These are phyloP conservation scores for Metarhizium brunneum DNA, from an alignment of 2,329 filamentous ascomycete species.

Conservation along the genomic window DNA sequence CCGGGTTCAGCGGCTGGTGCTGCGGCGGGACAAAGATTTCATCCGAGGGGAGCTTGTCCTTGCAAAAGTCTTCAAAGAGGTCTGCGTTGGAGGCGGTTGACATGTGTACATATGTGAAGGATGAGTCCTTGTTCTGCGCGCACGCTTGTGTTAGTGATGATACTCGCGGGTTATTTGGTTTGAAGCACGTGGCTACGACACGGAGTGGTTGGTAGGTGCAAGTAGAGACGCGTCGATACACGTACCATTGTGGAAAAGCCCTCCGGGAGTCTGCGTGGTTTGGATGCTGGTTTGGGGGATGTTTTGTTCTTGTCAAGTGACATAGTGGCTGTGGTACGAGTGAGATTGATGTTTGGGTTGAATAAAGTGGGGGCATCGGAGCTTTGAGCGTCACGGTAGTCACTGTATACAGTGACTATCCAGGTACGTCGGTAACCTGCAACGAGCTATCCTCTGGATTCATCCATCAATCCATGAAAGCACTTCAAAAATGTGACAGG, in stretches of 20 bases:
- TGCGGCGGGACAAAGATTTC: slow-evolving; percentile 75
- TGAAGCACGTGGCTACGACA: not conserved
- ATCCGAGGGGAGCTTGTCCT: slow-evolving; percentile 61
- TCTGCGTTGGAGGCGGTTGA: slow-evolving; percentile 61
- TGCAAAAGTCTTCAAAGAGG: slow-evolving; percentile 69
- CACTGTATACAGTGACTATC: too few relatives aligned
- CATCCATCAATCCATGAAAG: too few relatives aligned
- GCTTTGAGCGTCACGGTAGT: too few relatives aligned
- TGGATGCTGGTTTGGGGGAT: slow-evolving; percentile 8
- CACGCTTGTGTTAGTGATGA: not conserved
- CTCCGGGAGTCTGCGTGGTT: not conserved
- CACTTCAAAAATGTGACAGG: too few relatives aligned
- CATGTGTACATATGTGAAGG: slow-evolving; percentile 69
- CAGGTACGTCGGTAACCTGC: too few relatives aligned
- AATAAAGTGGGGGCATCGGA: too few relatives aligned
- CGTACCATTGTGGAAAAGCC: not conserved
- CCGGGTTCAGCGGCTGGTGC: slow-evolving; percentile 74
- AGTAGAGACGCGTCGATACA: not conserved
- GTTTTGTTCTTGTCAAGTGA: too few relatives aligned
- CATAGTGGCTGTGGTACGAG: too few relatives aligned
- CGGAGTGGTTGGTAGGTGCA: too few relatives aligned
- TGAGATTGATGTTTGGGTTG: too few relatives aligned
- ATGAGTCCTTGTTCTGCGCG: slow-evolving; percentile 60
- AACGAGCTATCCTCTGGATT: too few relatives aligned
- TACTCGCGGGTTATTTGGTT: not conserved